Conservation (phyloP, 495 filamentous ascomycete species). For the Pseudomonodictys pantanalensis region DNA sequence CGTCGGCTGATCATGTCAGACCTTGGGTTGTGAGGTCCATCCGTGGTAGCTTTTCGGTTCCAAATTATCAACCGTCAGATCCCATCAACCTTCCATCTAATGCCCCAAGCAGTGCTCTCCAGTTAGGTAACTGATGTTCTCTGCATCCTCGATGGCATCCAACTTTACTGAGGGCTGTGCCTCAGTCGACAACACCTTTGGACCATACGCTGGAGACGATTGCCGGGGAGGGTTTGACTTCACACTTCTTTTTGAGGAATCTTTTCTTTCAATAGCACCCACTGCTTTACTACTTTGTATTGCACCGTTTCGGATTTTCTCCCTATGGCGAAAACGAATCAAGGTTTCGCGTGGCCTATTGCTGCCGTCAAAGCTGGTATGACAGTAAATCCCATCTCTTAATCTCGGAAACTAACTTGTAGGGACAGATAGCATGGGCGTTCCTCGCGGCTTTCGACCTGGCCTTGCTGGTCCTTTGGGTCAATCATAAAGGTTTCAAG, state of each 20-base stretch:
- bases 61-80: constrained; percentile 4
- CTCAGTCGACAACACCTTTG: constrained; percentile 36
- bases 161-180: constrained; percentile 17
- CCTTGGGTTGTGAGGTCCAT: not conserved
- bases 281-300: constrained; percentile 46
- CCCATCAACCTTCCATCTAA: constrained; percentile 24
- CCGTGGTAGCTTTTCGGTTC: not conserved
- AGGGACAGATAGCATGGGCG: constrained; percentile 3
- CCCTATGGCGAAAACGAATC: constrained; percentile 45
- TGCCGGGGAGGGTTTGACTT: constrained; percentile 39
- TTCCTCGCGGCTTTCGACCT: constrained; percentile 44
- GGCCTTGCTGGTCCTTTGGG: constrained; percentile 18
- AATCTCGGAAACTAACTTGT: not conserved
- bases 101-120: constrained; percentile 15
- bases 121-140: constrained; percentile 28
- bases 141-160: constrained; percentile 10
- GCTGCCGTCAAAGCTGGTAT: constrained; percentile 48
- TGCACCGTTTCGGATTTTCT: constrained; percentile 46
- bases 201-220: constrained; percentile 40
- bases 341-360: constrained; percentile 49
- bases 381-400: constrained; percentile 15
- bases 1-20: constrained; percentile 16
- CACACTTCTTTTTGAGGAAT: constrained; percentile 38
- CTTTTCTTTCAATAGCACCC: constrained; percentile 58
- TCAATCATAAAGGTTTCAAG: constrained; percentile 27